Conservation (phyloP, 495 filamentous ascomycete species). For the Chaetomium fimeti region DNA sequence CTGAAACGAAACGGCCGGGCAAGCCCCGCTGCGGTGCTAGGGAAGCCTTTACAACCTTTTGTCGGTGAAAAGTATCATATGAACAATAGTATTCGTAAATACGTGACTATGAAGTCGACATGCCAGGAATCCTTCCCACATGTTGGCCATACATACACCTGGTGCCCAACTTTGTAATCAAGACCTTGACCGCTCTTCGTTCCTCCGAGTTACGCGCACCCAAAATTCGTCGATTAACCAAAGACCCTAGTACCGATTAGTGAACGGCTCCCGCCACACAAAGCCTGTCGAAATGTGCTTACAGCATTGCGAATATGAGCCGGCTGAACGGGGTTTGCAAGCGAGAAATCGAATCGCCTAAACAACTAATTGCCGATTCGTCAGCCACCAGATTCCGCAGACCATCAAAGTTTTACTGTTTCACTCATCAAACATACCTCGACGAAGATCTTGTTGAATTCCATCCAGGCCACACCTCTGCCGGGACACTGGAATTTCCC, state of each 20-base stretch:
- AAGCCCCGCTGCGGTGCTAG: no score
- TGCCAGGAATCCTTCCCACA: no score
- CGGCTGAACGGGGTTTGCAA: background rate
- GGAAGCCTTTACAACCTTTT: no score
- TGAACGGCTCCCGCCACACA: background rate
- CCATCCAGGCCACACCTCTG: conserved; percentile 36
- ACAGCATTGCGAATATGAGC: background rate
- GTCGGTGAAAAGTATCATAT: no score
- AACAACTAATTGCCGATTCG: background rate
- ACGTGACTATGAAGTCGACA: no score
- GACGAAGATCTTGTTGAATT: conserved; percentile 53
- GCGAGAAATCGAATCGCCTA: conserved; percentile 5
- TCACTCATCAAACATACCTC: conserved; percentile 40
- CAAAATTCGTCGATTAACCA: conserved; percentile 46
- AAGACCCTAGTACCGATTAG: conserved; percentile 35
- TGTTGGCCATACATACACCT: no score
- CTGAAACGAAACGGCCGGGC: no score
- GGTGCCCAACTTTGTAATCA: no score
- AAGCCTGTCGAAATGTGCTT: background rate
- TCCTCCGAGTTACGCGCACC: conserved; percentile 31
- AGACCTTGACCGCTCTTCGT: background rate
- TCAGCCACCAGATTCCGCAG: background rate
- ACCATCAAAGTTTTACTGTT: background rate
- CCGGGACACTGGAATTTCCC: conserved; percentile 44
- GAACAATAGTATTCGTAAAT: no score